A percentile compares a stretch with the other conserved stretches of the same genome.
Conservation (phyloP, 331 rosid species). For the Erythrophleum ivorense region DNA sequence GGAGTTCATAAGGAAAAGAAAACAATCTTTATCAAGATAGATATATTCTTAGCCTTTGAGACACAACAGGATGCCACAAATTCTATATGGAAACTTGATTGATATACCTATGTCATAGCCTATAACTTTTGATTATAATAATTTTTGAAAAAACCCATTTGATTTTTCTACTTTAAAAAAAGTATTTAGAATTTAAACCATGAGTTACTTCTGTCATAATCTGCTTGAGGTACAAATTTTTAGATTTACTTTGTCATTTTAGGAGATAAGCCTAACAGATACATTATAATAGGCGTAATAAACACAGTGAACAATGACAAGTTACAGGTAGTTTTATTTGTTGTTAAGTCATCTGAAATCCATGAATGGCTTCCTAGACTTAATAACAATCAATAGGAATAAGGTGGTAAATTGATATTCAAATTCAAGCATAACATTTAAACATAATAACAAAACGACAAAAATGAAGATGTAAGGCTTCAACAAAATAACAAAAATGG, state of each 20-base stretch:
- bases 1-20: too few species aligned
- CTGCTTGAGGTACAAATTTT: background rate
- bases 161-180: background rate
- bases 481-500: slow-evolving; percentile 1
- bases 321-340: slow-evolving; percentile 12
- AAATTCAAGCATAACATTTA: background rate
- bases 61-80: background rate
- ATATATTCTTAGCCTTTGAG: background rate
- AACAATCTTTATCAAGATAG: too few species aligned
- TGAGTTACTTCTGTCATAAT: background rate
- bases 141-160: background rate
- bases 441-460: background rate
- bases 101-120: background rate
- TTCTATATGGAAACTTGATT: background rate
- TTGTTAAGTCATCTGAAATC: background rate
- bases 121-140: background rate
- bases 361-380: slow-evolving; percentile 4
- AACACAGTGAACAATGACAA: background rate
- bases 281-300: background rate
- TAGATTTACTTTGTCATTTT: background rate
- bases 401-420: background rate
- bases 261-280: background rate
- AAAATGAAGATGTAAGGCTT: slow-evolving; percentile 5
- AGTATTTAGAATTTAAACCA: background rate
- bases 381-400: background rate